Evolutionary conservation across 106 monocot genomes (phyloP).

Genomic region (Alisma plantagoaquatica): DNA sequence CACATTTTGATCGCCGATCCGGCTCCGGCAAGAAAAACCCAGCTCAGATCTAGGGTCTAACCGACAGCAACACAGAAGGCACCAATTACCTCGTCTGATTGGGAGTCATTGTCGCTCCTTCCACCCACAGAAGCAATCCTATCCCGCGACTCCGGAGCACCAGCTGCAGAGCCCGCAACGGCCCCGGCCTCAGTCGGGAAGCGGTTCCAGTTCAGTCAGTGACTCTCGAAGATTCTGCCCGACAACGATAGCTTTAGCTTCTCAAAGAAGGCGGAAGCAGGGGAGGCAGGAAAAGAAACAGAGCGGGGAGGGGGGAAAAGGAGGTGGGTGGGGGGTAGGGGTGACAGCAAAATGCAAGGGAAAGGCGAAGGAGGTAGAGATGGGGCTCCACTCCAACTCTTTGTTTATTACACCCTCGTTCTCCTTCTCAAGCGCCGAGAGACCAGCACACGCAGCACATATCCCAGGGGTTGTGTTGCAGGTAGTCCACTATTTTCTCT

Average conservation of each 20-base stretch:
- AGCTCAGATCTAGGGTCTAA: conserved; percentile 4
- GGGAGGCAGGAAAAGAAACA: background rate
- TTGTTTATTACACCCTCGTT: background rate
- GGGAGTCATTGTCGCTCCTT: background rate
- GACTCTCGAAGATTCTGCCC: background rate
- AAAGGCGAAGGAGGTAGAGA: background rate
- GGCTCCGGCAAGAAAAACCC: background rate
- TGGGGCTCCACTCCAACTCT: background rate
- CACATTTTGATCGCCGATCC: background rate
- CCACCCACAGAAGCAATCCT: too few relatives aligned
- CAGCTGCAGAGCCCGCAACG: too few relatives aligned
- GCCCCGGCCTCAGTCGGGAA: too few relatives aligned
- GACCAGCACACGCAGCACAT: background rate
- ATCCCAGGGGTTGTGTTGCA: background rate
- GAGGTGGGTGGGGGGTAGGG: background rate
- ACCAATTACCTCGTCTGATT: background rate
- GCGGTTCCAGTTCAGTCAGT: too few relatives aligned
- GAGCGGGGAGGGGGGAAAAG: too few relatives aligned
- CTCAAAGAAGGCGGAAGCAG: background rate
- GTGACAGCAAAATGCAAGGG: background rate
- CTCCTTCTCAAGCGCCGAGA: too few relatives aligned
- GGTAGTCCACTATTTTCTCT: background rate
- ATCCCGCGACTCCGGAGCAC: too few relatives aligned
- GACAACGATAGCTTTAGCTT: background rate
- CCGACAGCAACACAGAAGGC: background rate